Conservation (phyloP, 768 basidiomycete species). For the Pulveroboletus frians region DNA sequence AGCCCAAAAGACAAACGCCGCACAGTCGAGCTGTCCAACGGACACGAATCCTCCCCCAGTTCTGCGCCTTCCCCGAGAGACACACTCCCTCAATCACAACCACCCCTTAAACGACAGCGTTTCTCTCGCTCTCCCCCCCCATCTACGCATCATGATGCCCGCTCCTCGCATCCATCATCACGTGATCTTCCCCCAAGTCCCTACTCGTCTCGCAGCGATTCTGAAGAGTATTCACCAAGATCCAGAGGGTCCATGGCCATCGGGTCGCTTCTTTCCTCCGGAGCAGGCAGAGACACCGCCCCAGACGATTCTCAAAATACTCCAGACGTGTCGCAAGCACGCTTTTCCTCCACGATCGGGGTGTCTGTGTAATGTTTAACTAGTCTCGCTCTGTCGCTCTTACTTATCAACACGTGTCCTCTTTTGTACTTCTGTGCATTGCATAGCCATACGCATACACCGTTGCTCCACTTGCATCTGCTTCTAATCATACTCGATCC, state of each 20-base stretch:
- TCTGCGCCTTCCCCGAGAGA: conserved; percentile 20
- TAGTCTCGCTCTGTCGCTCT: conserved; percentile 1
- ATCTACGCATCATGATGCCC: conserved; percentile 34
- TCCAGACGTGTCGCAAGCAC: conserved; percentile 16
- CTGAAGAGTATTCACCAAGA: conserved; percentile 65
- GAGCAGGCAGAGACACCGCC: conserved; percentile 27
- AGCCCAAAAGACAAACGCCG: conserved; percentile 20
- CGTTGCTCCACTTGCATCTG: conserved; percentile 16
- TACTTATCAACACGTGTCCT: conserved; percentile 17
- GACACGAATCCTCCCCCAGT: conserved; percentile 12
- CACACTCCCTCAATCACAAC: conserved; percentile 33
- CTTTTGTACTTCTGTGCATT: conserved; percentile 23
- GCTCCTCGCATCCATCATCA: conserved; percentile 33
- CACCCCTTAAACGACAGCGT: conserved; percentile 60
- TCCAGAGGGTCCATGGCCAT: conserved; percentile 77
- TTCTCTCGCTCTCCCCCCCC: conserved; percentile 51
- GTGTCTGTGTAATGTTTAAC: conserved; percentile 17
- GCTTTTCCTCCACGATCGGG: conserved; percentile 17
- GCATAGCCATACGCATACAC: conserved; percentile 17
- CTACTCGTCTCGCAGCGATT: conserved; percentile 64
- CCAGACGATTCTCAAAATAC: conserved; percentile 24
- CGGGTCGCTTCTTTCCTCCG: conserved; percentile 61
- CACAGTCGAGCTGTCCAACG: conserved; percentile 13
- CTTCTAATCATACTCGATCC: conserved; percentile 15
- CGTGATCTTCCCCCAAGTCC: conserved; percentile 66